A percentile compares a stretch with the other conserved stretches of the same genome.
Evolutionary conservation across 306 rosid species (phyloP).

Genomic region (Sechiopsis laciniata): DNA sequence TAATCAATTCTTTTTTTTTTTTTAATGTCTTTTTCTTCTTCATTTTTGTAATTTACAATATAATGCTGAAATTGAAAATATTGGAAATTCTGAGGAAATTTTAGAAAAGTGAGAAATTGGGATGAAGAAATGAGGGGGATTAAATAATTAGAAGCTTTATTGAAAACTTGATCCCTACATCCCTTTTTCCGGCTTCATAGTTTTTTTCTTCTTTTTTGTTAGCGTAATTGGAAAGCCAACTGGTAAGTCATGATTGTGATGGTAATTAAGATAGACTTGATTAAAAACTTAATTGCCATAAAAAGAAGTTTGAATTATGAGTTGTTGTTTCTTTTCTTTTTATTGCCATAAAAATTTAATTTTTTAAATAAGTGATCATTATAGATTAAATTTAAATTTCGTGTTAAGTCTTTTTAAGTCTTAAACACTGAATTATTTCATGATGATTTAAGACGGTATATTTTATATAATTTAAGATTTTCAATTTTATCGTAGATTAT

Average conservation of each 20-base stretch:
- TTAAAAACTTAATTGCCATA: constrained; percentile 7
- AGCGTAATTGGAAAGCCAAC: constrained; percentile 10
- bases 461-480: no score
- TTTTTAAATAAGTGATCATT: no score
- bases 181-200: neutral
- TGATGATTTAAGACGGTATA: no score
- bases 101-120: neutral
- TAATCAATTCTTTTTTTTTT: neutral
- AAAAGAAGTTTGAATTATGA: no score
- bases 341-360: no score
- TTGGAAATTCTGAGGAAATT: neutral
- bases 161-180: neutral
- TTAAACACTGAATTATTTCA: no score
- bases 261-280: constrained; percentile 10
- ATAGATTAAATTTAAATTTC: no score
- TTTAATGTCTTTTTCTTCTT: neutral
- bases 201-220: neutral
- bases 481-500: no score
- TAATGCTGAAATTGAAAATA: neutral
- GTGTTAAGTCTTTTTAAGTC: no score
- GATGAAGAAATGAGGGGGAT: neutral
- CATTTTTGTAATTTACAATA: no score
- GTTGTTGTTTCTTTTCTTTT: no score
- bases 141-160: constrained; percentile 10
- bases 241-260: neutral